Conservation (phyloP, 2,329 filamentous ascomycete species). For the Paramyrothecium sp. region DNA sequence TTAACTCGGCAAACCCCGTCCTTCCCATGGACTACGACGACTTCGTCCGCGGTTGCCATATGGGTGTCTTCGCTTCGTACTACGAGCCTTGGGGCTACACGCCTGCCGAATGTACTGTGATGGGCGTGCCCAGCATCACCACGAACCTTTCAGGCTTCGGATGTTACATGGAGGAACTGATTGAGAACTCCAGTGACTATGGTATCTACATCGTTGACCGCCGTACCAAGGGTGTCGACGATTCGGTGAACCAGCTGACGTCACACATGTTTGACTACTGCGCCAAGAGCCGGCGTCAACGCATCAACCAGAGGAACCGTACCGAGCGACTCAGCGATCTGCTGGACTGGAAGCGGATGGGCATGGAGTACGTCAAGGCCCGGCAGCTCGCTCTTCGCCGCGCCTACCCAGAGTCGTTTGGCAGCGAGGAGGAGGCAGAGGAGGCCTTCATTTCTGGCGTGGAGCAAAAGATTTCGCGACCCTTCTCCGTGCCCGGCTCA, state of each 20-base stretch:
- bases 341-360: conserved; percentile 99
- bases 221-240: conserved; percentile 91
- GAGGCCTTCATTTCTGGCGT: conserved; percentile 83
- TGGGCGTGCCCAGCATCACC: conserved; percentile 98
- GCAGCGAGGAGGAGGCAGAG: conserved; percentile 76
- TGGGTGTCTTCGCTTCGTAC: conserved; percentile 95
- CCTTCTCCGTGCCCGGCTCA: conserved; percentile 90
- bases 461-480: conserved; percentile 92
- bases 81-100: conserved; percentile 99
- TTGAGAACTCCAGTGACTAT: conserved; percentile 96
- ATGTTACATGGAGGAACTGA: conserved; percentile 99
- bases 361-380: conserved; percentile 98
- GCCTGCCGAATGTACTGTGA: conserved; percentile 95
- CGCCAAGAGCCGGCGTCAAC: conserved; percentile 88
- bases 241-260: conserved; percentile 93
- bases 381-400: conserved; percentile 86
- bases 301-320: conserved; percentile 97
- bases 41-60: conserved; percentile 93
- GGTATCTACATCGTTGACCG: conserved; percentile 99
- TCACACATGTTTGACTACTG: conserved; percentile 89
- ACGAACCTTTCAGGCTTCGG: conserved; percentile 97
- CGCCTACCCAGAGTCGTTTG: conserved; percentile 87
- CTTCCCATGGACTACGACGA: conserved; percentile 97
- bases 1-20: conserved; percentile 93
- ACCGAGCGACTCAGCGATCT: conserved; percentile 94